Base-by-base conservation (phyloP, 768 basidiomycete species). In the Boletus rubroflammeus region DNA sequence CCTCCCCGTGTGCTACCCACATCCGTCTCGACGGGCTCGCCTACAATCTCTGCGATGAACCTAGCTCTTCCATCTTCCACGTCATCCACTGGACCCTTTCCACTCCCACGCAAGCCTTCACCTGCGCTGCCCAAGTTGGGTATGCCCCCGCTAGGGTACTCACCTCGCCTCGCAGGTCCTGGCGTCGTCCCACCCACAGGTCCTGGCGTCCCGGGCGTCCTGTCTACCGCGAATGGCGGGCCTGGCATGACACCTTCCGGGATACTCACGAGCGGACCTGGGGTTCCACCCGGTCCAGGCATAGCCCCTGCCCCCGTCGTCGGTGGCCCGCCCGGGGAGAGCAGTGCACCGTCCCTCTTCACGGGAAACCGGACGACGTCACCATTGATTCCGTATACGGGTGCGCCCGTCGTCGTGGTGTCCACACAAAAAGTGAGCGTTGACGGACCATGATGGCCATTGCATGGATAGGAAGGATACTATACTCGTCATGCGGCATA, bases 1-100 rank as follows among this genome's bases (percentile, higher is more conserved):
- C 75, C 78, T 19, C 69, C 77, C 11, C 72, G 75, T 35, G 65
- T 60, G 11, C 65, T 70, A 25, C 60, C 68, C 9, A 53, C 56
- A 23, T 57, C 62, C 4, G 23, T 40, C 39, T 45, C 54, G 13
- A 39, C 61, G 15, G 42, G 49, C 6, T 64, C 67, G 3, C 67
- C 67, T 13, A 62, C 49, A 5, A 64, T 55, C 14, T 52, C 62
- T 34, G 38, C 51, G 17, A 55, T 60, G 34, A 67, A 62, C 45
- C 26, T 46, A 5, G 51, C 59, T 15, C 53, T 48, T 31, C 42
- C 62, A 5, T 34, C 62, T 19, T 53, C 60, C n/a, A 64, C 62
- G 17, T 50, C 51, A 26, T 61, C 60, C 21, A 44, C 42, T 0
- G 61, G 61, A 0, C 57, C 66, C 0, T 67, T 69, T 52, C 29